Evolutionary conservation across 1,284 basidiomycete species (phyloP).

Genomic region (Cutaneotrichosporon sp.): DNA sequence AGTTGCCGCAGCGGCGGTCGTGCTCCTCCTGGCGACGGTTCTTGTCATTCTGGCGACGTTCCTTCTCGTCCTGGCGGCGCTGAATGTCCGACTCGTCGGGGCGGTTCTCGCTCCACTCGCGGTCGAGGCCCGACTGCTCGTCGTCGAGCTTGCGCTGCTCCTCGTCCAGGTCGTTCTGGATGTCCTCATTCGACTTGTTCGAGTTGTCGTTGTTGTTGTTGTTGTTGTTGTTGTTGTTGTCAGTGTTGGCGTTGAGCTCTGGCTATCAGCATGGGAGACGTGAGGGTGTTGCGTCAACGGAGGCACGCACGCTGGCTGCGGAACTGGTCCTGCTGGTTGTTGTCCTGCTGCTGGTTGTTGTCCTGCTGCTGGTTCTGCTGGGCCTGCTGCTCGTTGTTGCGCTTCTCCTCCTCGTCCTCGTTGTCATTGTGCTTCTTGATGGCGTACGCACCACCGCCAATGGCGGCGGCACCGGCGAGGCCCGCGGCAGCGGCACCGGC

Average conservation of each 20-base stretch:
- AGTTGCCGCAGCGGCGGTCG: constrained; percentile 5
- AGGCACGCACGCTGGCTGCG: constrained; percentile 1
- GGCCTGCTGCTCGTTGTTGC: constrained; percentile 7
- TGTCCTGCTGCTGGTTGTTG: neutral
- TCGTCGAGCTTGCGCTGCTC: constrained; percentile 10
- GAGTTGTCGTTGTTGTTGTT: constrained; percentile 6
- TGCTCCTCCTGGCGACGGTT: constrained; percentile 6
- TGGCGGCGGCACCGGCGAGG: constrained; percentile 8
- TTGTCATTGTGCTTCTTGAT: constrained; percentile 20
- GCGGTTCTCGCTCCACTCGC: constrained; percentile 2
- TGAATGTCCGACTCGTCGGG: neutral
- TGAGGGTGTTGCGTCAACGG: neutral
- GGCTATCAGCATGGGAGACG: neutral
- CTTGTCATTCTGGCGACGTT: neutral
- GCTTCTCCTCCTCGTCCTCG: constrained; percentile 13
- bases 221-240: constrained; percentile 17
- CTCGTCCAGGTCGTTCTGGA: neutral
- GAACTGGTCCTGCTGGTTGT: constrained; percentile 2
- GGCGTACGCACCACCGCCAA: constrained; percentile 15
- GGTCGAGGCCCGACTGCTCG: neutral
- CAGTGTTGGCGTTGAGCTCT: constrained; percentile 13
- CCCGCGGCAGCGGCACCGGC: constrained; percentile 13
- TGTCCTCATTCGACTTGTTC: constrained; percentile 9
- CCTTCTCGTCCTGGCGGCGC: constrained; percentile 5
- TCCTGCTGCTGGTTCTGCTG: neutral